Conservation (phyloP, 2,329 filamentous ascomycete genomes). For the Fusarium camptoceras region DNA sequence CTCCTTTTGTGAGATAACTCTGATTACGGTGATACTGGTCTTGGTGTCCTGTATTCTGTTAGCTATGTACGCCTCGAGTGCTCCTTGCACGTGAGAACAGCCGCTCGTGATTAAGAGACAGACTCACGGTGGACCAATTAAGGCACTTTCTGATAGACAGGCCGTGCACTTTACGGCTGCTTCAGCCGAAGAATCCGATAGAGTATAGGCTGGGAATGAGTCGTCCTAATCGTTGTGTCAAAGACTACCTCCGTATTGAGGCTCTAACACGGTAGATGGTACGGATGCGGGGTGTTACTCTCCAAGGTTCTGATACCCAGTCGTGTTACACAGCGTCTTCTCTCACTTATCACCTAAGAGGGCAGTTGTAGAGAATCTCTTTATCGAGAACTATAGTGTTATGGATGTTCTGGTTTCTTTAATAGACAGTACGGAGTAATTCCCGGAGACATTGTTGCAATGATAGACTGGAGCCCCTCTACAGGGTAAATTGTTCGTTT, state of each 20-base stretch:
- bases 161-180: neutral
- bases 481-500: constrained; percentile 37
- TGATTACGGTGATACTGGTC: neutral
- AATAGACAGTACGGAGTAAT: constrained; percentile 46
- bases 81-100: constrained; percentile 19
- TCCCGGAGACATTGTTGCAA: constrained; percentile 44
- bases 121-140: constrained; percentile 25
- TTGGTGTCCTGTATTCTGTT: constrained; percentile 1
- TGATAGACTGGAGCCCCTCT: constrained; percentile 31
- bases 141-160: neutral
- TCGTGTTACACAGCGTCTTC: constrained; percentile 6
- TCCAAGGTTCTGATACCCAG: neutral
- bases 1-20: neutral
- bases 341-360: neutral
- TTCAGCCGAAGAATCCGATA: neutral
- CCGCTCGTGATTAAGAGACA: constrained; percentile 14
- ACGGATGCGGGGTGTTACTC: constrained; percentile 19
- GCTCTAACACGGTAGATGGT: neutral
- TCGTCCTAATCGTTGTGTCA: neutral
- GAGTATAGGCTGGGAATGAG: neutral
- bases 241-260: constrained; percentile 5
- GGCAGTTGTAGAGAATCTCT: constrained; percentile 9
- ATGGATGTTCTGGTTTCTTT: constrained; percentile 21
- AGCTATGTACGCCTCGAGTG: constrained; percentile 6
- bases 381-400: constrained; percentile 4